These are phyloP conservation scores for Aureobasidium sp. DNA, from an alignment of 2,329 filamentous ascomycete genomes.

Conservation along the genomic window DNA sequence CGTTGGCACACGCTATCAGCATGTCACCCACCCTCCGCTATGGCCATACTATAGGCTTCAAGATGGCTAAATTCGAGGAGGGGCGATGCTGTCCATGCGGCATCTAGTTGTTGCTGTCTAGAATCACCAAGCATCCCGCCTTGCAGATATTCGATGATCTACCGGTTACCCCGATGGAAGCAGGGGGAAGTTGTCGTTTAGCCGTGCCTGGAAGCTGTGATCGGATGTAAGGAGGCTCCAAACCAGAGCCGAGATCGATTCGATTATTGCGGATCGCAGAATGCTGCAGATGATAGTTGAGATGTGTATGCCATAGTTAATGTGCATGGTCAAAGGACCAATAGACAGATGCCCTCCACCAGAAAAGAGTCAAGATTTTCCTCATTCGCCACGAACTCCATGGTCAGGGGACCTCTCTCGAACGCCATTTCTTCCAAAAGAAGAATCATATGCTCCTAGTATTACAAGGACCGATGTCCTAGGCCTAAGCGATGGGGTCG, in stretches of 20 bases:
- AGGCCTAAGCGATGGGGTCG: conserved; percentile 29
- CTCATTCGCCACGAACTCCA: not conserved
- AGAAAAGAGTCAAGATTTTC: conserved; percentile 7
- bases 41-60: not conserved
- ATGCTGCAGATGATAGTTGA: not conserved
- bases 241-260: not conserved
- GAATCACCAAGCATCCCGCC: not conserved
- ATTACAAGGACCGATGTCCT: not conserved
- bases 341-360: not conserved
- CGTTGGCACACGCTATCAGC: not conserved
- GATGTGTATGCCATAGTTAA: not conserved
- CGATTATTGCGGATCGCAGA: not conserved
- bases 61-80: conserved; percentile 9
- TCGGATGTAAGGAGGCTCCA: not conserved
- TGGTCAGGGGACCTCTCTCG: not conserved
- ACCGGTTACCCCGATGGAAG: not conserved
- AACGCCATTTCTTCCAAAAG: not conserved
- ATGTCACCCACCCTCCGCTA: not conserved
- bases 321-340: not conserved
- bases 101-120: not conserved
- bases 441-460: not conserved
- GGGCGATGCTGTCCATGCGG: not conserved
- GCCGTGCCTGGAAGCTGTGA: not conserved
- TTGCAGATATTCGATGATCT: conserved; percentile 2
- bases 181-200: not conserved